phyloP scores from a whole-genome alignment of 1,284 basidiomycete species.

The Grifola frondosa region DNA sequence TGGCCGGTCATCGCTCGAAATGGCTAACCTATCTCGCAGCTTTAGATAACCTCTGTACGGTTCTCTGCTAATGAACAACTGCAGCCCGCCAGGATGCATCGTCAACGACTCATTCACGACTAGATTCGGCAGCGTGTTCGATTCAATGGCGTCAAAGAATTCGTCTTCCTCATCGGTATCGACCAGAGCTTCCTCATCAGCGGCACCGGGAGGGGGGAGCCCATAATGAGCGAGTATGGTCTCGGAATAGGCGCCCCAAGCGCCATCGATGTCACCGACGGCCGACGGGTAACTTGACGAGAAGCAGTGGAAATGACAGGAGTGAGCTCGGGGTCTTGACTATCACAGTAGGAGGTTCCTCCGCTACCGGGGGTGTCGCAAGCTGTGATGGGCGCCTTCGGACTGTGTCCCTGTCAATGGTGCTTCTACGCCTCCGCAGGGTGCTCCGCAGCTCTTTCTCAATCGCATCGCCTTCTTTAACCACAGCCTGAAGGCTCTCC shows the following conservation, averaged over 20 bases:
- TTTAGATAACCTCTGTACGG: conserved; percentile 72
- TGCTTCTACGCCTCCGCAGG: conserved; percentile 54
- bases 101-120: conserved; percentile 63
- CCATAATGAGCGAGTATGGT: conserved; percentile 17
- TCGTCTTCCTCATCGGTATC: conserved; percentile 93
- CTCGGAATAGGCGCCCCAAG: conserved; percentile 3
- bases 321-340: conserved; percentile 11
- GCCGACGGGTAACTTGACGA: not conserved
- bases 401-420: conserved; percentile 28
- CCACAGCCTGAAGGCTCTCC: conserved; percentile 85
- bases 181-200: conserved; percentile 36
- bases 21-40: conserved; percentile 65
- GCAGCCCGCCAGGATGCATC: conserved; percentile 28
- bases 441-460: conserved; percentile 76
- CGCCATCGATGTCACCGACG: not conserved
- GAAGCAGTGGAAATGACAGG: conserved; percentile 9
- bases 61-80: conserved; percentile 41
- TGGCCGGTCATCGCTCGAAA: conserved; percentile 81
- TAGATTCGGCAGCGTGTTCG: conserved; percentile 74
- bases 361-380: conserved; percentile 14
- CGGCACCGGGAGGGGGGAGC: conserved; percentile 5
- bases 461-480: conserved; percentile 83
- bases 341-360: too few species aligned
- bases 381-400: conserved; percentile 29
- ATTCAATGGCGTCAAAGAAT: conserved; percentile 97